These are phyloP conservation scores for Atalantia buxifolia DNA, from an alignment of 345 rosid genomes.

Conservation along the genomic window DNA sequence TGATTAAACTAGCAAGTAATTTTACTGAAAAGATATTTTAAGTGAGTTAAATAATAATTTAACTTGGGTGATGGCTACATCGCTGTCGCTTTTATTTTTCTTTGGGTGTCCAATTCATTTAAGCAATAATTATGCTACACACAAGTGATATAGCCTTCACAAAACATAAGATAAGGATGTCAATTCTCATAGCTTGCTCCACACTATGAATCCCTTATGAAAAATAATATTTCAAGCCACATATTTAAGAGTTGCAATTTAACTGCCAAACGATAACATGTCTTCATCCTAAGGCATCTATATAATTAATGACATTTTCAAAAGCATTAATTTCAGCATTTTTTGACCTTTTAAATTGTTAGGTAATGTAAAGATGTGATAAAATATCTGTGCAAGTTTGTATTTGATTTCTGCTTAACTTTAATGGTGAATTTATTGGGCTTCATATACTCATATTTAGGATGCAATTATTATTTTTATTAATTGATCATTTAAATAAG, in stretches of 20 bases:
- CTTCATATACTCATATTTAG: neutral
- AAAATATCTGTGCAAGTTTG: no score
- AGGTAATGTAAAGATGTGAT: neutral
- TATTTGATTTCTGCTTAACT: no score
- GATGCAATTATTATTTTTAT: neutral
- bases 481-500: neutral
- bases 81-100: neutral
- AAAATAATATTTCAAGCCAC: neutral
- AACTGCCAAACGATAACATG: neutral
- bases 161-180: neutral
- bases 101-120: neutral
- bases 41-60: neutral
- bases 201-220: neutral
- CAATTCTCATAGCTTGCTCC: neutral
- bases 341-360: no score
- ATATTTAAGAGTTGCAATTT: neutral
- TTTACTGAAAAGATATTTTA: no score
- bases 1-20: no score
- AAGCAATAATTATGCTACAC: neutral
- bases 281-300: neutral
- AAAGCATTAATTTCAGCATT: neutral
- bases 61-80: neutral
- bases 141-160: neutral
- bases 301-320: neutral
- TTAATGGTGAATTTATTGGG: neutral